Evolutionary conservation across 306 rosid genomes (phyloP), one percentile per base, ranked within the genome.

Genomic region (Hippophae gyantsensis): DNA sequence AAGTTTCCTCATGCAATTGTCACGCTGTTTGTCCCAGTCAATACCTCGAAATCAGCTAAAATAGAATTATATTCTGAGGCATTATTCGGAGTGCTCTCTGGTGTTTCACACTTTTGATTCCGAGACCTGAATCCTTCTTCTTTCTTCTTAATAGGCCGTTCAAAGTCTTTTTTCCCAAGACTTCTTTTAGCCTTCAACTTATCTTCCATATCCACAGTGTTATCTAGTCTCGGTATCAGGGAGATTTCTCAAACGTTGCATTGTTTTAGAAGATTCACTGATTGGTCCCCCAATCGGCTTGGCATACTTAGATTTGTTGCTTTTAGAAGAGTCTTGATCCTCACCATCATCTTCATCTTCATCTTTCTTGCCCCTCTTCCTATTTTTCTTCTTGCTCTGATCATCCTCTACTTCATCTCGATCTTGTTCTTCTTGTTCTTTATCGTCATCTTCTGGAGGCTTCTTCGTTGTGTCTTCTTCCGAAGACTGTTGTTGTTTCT

Each of bases 1-100:
- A 77, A 89, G 82, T 71, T 71, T 84, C 81, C 84, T 94, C 87
- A 86, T 65, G 90, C 97, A 86, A 82, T 64, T 89, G 74, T 93
- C 99, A 23, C 99, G 93, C 63, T 82, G 27, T 65, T 48, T 13
- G 88, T 87, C 43, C 97, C 89, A 10, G 89, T 89, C 62, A 89
- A 69, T 41, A 62, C 89, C 7, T 80, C 73, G 58, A 72, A 82
- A 43, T 64, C 69, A 23, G 48, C 76, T 71, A 93, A 74, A 74
- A 82, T 70, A 54, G 47, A 13, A 62, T 82, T 66, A 65, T 80
- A 46, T 80, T 86, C 94, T 3, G 95, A 80, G 56, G 75, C 64
- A 54, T 56, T 82, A 54, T 42, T 44, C 18, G 62, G 40, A 69
- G 81, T 66, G 52, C 84, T 88, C 63, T 76, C 85, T 13, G 89